Conservation (phyloP, 2,329 filamentous ascomycete species). For the Colletotrichum sansevieriae region DNA sequence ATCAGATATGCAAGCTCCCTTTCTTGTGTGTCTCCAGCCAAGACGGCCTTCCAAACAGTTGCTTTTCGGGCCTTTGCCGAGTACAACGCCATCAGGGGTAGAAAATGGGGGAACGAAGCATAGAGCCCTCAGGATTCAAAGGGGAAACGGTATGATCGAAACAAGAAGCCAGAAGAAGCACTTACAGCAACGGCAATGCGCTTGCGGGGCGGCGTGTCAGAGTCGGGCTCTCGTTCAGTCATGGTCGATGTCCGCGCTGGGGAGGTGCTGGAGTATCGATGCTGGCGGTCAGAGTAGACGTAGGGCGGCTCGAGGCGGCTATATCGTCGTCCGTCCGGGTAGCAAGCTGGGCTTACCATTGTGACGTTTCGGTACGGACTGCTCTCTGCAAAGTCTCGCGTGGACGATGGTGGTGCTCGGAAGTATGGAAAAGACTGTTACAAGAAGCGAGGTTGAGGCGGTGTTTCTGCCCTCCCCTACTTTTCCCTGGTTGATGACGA, state of each 20-base stretch:
- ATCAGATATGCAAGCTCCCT: slow-evolving; percentile 21
- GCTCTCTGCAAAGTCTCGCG: slow-evolving; percentile 1
- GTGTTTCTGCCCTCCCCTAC: slow-evolving; percentile 1
- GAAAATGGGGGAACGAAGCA: not conserved
- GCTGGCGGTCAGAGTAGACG: slow-evolving; percentile 51
- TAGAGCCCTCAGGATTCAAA: not conserved
- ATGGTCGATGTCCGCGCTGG: slow-evolving; percentile 54
- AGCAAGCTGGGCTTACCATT: slow-evolving; percentile 60
- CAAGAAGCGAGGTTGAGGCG: slow-evolving; percentile 39
- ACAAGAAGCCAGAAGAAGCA: slow-evolving; percentile 26
- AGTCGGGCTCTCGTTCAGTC: slow-evolving; percentile 56
- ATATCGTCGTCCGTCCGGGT: slow-evolving; percentile 57
- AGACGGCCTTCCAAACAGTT: not conserved
- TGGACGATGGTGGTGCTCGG: not conserved
- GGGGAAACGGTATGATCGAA: not conserved
- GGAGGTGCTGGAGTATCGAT: slow-evolving; percentile 53
- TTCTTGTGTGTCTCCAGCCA: slow-evolving; percentile 11
- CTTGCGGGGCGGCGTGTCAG: slow-evolving; percentile 65
- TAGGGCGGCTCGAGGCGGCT: slow-evolving; percentile 56
- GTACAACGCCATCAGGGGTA: no score
- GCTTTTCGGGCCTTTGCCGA: not conserved
- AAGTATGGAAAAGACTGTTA: slow-evolving; percentile 19
- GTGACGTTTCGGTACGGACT: slow-evolving; percentile 43
- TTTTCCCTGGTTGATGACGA: not conserved
- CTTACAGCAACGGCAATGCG: slow-evolving; percentile 71